Evolutionary conservation across 768 basidiomycete genomes (phyloP).

Genomic region (Trichaptum fuscoviolaceum): DNA sequence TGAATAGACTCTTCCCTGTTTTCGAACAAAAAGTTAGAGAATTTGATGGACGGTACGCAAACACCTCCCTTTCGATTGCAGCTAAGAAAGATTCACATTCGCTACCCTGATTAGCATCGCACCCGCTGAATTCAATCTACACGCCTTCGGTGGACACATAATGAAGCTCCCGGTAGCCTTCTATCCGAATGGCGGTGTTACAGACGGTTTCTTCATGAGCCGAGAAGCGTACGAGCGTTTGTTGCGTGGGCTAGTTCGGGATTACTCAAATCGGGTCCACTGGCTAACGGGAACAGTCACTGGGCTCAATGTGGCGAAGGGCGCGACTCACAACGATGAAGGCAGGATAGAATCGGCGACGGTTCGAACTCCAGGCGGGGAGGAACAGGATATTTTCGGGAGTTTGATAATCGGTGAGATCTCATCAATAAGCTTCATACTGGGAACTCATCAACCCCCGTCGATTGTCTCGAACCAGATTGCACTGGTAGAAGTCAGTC

Average conservation of each 20-base stretch:
- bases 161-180: neutral
- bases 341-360: constrained; percentile 20
- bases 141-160: neutral
- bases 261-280: neutral
- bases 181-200: neutral
- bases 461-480: no score
- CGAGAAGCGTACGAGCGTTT: neutral
- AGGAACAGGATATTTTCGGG: constrained; percentile 10
- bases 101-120: no score
- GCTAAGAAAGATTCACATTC: no score
- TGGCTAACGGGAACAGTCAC: no score
- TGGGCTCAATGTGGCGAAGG: no score
- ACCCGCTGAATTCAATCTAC: neutral
- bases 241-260: neutral
- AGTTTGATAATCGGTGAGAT: constrained; percentile 21
- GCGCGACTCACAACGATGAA: no score
- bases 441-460: no score
- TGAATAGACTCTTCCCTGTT: constrained; percentile 18
- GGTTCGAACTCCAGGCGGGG: constrained; percentile 14
- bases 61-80: no score
- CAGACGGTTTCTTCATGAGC: neutral
- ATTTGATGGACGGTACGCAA: neutral
- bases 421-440: no score
- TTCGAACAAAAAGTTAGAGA: constrained; percentile 10
- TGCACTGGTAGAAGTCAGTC: constrained; percentile 25